phyloP scores from a whole-genome alignment of 768 basidiomycete species.

The Hypholoma fasciculare region DNA sequence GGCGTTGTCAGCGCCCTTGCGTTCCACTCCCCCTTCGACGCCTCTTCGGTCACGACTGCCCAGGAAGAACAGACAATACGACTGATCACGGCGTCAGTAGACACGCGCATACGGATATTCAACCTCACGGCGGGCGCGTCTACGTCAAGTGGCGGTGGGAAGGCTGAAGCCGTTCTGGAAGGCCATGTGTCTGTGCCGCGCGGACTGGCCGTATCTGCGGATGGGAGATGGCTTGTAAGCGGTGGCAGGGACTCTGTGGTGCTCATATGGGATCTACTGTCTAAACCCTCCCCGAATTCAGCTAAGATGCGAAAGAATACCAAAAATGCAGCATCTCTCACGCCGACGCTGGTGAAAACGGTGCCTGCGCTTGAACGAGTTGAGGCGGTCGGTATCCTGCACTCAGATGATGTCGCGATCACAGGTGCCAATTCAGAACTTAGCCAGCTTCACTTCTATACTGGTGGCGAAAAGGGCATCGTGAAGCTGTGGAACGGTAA shows the following conservation, averaged over 20 bases:
- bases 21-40: slow-evolving; percentile 77
- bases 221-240: slow-evolving; percentile 88
- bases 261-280: slow-evolving; percentile 84
- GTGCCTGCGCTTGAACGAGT: slow-evolving; percentile 83
- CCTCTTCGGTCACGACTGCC: slow-evolving; percentile 38
- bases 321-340: slow-evolving; percentile 48
- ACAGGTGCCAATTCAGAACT: slow-evolving; percentile 40
- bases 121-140: slow-evolving; percentile 72
- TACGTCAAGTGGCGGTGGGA: slow-evolving; percentile 52
- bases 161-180: slow-evolving; percentile 82
- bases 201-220: slow-evolving; percentile 79
- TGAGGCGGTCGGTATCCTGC: slow-evolving; percentile 80
- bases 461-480: slow-evolving; percentile 88
- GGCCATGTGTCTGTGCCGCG: slow-evolving; percentile 95
- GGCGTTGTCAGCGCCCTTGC: slow-evolving; percentile 92
- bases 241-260: slow-evolving; percentile 94
- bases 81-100: slow-evolving; percentile 89
- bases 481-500: slow-evolving; percentile 84
- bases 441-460: slow-evolving; percentile 67
- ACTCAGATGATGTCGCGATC: slow-evolving; percentile 47
- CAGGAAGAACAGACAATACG: slow-evolving; percentile 59
- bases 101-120: slow-evolving; percentile 91
- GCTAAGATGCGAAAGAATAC: slow-evolving; percentile 36
- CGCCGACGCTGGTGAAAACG: slow-evolving; percentile 71
- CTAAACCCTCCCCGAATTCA: slow-evolving; percentile 23